Base-by-base conservation (phyloP, 108 stramenopile genomes). In the Nitzschia inconspicua region DNA sequence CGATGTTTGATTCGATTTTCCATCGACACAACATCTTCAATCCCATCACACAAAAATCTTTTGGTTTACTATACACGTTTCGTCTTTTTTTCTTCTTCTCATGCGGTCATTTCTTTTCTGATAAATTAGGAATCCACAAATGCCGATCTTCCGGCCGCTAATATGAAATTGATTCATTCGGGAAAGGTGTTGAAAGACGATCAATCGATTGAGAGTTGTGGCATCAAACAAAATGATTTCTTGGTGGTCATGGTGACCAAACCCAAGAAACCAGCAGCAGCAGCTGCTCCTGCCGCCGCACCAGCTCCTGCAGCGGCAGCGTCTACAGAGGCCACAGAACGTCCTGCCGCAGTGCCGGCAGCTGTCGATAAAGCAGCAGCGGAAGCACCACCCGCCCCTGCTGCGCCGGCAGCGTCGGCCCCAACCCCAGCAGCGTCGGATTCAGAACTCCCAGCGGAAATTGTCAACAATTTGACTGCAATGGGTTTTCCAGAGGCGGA, bases 221-320 rank as follows among this genome's bases (percentile, higher is more conserved):
- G 87, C 46, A 87, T 98, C 49, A 87, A 90, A 47, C 83, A 80
- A 10, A 80, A 78, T 53, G 96, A 95, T 77, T 98, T 98, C 67
- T 56, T 98, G 37, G 98, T 98, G 34, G 93, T 96, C 59, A 96
- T 98, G 93, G 76, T 97, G 61, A 76, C 96, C 53, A 98, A 98
- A 76, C 61, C 86, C 18, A 86, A 93, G 43, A 92, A 91, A 52
- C 62, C 85, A 9, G 77, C 87, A 18, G 80, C 85, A 11, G 73
- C 90, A 19, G 57, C 84, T 3, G 65, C 79, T 4, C 65, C 84
- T 3, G 68, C 84, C n/a, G 44, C 82, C 11, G 71, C 72, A 14
- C 23, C 78, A n/a, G 73, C 80, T 8, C 41, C 86, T 46, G 53
- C 79, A 8, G 63, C 79, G 5, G 65, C 76, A n/a, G 34, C 79